These are phyloP conservation scores for Fraxinus greggii DNA, from an alignment of 305 asterid genomes.

Conservation along the genomic window DNA sequence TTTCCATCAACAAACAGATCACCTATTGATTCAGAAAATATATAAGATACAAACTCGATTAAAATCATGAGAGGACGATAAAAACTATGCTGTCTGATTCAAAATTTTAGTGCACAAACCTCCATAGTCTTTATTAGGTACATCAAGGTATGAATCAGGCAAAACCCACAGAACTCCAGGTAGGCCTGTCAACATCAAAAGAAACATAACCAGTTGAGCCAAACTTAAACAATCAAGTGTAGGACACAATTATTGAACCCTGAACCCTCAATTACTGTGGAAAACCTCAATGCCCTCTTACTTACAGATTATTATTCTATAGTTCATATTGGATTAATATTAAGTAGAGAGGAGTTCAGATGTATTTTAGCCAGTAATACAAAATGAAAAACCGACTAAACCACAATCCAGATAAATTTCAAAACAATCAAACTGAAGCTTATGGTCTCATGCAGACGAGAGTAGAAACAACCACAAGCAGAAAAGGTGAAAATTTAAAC, in stretches of 20 bases:
- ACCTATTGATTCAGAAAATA: constrained; percentile 38
- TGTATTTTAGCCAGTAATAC: background rate
- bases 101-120: constrained; percentile 19
- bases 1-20: constrained; percentile 79
- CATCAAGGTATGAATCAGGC: constrained; percentile 92
- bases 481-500: background rate
- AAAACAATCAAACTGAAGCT: constrained; percentile 10
- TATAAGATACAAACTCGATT: constrained; percentile 4
- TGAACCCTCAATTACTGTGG: background rate
- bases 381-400: background rate
- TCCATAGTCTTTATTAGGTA: constrained; percentile 25
- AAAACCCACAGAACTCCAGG: constrained; percentile 87
- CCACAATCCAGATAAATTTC: constrained; percentile 6
- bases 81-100: background rate
- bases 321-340: background rate
- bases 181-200: constrained; percentile 40
- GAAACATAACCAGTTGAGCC: constrained; percentile 22
- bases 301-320: background rate
- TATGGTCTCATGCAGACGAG: background rate
- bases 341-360: background rate
- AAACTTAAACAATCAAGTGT: background rate
- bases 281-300: background rate
- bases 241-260: background rate
- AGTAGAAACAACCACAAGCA: background rate
- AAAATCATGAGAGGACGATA: background rate